These are phyloP conservation scores for Solanum habrochaites DNA, from an alignment of 257 asterid genomes.

Conservation along the genomic window DNA sequence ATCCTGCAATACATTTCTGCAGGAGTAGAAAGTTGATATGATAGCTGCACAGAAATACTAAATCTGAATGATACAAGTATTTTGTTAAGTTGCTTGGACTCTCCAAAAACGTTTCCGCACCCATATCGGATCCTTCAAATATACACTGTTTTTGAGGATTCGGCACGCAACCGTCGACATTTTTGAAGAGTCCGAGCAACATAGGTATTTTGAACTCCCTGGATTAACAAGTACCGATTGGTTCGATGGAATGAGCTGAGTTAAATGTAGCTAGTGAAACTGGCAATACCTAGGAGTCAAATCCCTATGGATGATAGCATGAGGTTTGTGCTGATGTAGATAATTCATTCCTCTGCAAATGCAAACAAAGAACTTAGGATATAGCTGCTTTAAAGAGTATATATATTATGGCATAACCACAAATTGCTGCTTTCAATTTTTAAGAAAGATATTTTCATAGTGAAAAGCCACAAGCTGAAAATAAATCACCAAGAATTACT, in stretches of 20 bases:
- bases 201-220: neutral
- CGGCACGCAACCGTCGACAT: no score
- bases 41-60: neutral
- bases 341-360: conserved; percentile 56
- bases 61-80: neutral
- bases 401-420: neutral
- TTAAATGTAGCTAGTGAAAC: neutral
- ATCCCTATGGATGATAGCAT: conserved; percentile 56
- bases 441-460: neutral
- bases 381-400: neutral
- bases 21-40: conserved; percentile 5
- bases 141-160: no score
- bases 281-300: conserved; percentile 50
- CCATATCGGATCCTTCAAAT: no score
- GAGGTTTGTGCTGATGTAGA: conserved; percentile 58
- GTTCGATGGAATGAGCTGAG: neutral
- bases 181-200: no score
- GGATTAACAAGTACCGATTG: neutral
- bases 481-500: neutral
- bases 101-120: no score
- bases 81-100: neutral
- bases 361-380: neutral
- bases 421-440: neutral
- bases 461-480: neutral
- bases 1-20: conserved; percentile 50